Evolutionary conservation across 2,329 filamentous ascomycete species (phyloP).

Genomic region (Hyphodiscus sp.): DNA sequence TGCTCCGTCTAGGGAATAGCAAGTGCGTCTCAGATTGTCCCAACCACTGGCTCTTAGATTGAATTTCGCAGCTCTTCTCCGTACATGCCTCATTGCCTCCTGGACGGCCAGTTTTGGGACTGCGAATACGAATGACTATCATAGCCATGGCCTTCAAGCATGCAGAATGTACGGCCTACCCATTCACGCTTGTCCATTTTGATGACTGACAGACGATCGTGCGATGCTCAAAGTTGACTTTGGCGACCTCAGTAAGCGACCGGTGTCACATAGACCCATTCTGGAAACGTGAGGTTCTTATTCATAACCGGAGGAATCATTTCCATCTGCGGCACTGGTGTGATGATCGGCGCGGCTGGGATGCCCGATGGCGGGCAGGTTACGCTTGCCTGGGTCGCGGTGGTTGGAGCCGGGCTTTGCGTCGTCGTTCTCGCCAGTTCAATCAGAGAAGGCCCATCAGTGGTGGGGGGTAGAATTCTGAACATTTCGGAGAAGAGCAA

Average conservation of each 20-base stretch:
- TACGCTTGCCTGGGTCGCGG: background rate
- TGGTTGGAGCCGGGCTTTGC: background rate
- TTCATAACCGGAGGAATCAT: background rate
- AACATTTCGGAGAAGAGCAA: background rate
- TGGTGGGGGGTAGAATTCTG: background rate
- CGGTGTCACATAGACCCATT: background rate
- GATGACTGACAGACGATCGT: background rate
- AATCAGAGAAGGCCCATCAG: background rate
- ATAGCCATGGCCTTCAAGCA: background rate
- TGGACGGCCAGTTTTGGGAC: background rate
- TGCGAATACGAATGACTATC: background rate
- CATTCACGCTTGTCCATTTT: background rate
- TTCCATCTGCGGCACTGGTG: background rate
- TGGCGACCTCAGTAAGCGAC: background rate
- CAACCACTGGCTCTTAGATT: background rate
- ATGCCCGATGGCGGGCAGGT: constrained; percentile 1
- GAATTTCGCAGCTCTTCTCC: background rate
- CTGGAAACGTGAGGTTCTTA: background rate
- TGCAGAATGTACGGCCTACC: background rate
- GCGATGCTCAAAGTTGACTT: background rate
- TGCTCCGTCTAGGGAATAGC: too few species aligned
- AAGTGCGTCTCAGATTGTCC: background rate
- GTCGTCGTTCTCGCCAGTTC: background rate
- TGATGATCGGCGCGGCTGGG: background rate
- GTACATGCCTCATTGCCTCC: background rate